A percentile compares a stretch with the other conserved stretches of the same genome.
Evolutionary conservation across 306 rosid genomes (phyloP).

Genomic region (Cercis canadensis): DNA sequence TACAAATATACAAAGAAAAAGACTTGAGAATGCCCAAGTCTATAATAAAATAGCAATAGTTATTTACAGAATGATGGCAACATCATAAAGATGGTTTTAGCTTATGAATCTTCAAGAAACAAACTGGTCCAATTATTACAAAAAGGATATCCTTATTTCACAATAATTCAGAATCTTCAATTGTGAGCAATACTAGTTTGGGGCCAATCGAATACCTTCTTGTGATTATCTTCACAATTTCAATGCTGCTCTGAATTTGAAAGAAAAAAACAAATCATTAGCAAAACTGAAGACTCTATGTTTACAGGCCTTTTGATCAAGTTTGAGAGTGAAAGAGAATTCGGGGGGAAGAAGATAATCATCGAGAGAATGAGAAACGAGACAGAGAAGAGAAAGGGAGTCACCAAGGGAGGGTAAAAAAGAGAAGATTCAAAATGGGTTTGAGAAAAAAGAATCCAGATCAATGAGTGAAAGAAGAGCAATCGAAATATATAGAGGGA

Average conservation of each 20-base stretch:
- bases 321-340: no score
- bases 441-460: no score
- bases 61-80: conserved; percentile 31
- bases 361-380: no score
- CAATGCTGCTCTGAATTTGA: neutral
- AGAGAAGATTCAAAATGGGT: no score
- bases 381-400: no score
- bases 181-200: neutral
- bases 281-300: neutral
- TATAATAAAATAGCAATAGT: neutral
- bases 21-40: conserved; percentile 23
- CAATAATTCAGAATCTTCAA: conserved; percentile 7
- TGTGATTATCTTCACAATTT: neutral
- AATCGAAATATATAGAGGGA: no score
- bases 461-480: no score
- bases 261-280: conserved; percentile 5
- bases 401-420: no score
- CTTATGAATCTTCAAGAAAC: conserved; percentile 17
- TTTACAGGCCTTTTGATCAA: no score
- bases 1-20: neutral
- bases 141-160: conserved; percentile 5
- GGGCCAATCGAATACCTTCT: neutral
- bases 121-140: conserved; percentile 3
- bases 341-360: no score
- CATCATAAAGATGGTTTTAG: conserved; percentile 13